These are phyloP conservation scores for Edaphochlamys debaryana DNA, from an alignment of 139 green algal species.

Conservation along the genomic window DNA sequence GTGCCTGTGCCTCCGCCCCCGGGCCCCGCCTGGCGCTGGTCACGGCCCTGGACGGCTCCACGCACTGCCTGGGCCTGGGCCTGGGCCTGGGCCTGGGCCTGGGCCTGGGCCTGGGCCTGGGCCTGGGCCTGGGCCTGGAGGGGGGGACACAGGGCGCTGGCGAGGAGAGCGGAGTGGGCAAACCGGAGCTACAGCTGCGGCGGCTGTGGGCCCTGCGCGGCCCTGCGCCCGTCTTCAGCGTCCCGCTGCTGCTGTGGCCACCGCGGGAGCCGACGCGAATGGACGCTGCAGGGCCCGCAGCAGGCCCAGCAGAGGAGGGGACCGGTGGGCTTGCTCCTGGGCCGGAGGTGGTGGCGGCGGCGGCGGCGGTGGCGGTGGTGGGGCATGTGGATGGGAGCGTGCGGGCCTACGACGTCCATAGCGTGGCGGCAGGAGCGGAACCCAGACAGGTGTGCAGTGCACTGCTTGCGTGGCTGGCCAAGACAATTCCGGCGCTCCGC, in stretches of 20 bases:
- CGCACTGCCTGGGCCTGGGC: not conserved
- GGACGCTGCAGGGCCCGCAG: not conserved
- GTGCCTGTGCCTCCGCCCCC: not conserved
- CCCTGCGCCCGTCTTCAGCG: slow-evolving; percentile 37
- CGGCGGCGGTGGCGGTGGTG: not conserved
- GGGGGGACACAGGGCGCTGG: no score
- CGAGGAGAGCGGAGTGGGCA: no score
- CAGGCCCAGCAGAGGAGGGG: not conserved
- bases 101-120: not conserved
- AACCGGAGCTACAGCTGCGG: not conserved
- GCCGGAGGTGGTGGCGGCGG: not conserved
- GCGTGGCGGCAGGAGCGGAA: not conserved
- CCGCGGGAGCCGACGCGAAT: not conserved
- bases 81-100: not conserved
- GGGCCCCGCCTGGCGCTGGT: slow-evolving; percentile 7
- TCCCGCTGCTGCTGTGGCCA: not conserved
- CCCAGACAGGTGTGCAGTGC: not conserved
- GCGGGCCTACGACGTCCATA: not conserved
- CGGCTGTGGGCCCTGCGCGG: not conserved
- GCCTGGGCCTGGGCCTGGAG: not conserved
- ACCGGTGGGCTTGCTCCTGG: no score
- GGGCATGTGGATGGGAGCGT: slow-evolving; percentile 39
- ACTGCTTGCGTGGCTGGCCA: no score
- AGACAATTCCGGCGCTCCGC: no score
- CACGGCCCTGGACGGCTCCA: slow-evolving; percentile 29